Evolutionary conservation across 768 basidiomycete species (phyloP).

Genomic region (Xerocomellus amylosporus): DNA sequence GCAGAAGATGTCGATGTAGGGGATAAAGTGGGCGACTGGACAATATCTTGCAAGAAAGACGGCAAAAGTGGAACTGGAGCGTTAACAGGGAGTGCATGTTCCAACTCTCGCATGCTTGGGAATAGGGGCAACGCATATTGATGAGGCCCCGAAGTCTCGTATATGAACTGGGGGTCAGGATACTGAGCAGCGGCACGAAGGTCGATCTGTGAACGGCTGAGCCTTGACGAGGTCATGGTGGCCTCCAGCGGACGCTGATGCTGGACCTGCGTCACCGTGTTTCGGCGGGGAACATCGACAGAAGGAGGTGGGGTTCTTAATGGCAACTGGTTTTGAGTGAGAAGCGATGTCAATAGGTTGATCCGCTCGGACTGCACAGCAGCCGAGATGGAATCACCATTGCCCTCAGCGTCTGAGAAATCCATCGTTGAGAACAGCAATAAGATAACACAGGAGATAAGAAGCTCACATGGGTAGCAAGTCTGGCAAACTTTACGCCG

Average conservation of each 20-base stretch:
- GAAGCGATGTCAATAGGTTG: slow-evolving; percentile 70
- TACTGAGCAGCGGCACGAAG: slow-evolving; percentile 41
- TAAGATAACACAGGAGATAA: slow-evolving; percentile 2
- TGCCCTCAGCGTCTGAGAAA: slow-evolving; percentile 73
- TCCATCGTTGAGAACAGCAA: slow-evolving; percentile 9
- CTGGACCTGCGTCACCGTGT: slow-evolving; percentile 48
- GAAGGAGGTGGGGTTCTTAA: slow-evolving; percentile 17
- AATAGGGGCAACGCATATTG: slow-evolving; percentile 42
- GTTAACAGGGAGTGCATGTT: slow-evolving; percentile 21
- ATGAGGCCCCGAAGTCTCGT: slow-evolving; percentile 57
- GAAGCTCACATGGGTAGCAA: slow-evolving; percentile 71
- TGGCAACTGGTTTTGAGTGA: slow-evolving; percentile 52
- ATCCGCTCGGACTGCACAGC: slow-evolving; percentile 85
- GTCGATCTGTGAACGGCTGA: slow-evolving; percentile 51
- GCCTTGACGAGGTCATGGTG: slow-evolving; percentile 33
- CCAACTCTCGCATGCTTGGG: slow-evolving; percentile 28
- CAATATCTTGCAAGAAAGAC: slow-evolving; percentile 72
- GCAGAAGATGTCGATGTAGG: slow-evolving; percentile 64
- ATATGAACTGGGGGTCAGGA: slow-evolving; percentile 53
- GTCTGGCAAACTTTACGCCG: slow-evolving; percentile 88
- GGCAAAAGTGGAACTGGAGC: slow-evolving; percentile 61
- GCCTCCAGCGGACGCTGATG: slow-evolving; percentile 40
- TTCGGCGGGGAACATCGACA: slow-evolving; percentile 35
- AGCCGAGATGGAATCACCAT: slow-evolving; percentile 82
- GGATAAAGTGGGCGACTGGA: slow-evolving; percentile 64